phyloP scores from a whole-genome alignment of 371 early-diverging fungal species.

The Mortierella sp. region DNA sequence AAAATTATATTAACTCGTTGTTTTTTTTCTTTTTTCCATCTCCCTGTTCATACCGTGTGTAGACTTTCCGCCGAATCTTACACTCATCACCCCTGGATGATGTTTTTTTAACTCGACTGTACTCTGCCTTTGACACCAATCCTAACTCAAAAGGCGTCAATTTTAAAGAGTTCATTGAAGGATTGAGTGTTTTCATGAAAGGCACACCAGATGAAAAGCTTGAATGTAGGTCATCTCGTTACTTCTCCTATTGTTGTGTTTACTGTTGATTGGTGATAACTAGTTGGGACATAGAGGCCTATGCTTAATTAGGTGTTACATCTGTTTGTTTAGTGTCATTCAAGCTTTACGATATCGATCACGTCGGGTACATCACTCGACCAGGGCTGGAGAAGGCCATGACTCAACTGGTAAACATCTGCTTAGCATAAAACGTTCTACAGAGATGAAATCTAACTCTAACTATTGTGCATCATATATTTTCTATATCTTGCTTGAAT shows the following conservation, averaged over 20 bases:
- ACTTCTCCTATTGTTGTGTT: conserved; percentile 4
- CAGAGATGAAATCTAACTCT: background rate
- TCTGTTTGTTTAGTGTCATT: conserved; percentile 75
- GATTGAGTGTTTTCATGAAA: conserved; percentile 83
- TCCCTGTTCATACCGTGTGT: background rate
- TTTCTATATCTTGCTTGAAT: conserved; percentile 57
- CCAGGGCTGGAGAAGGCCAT: conserved; percentile 81
- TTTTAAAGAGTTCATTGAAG: conserved; percentile 84
- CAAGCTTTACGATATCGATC: conserved; percentile 85
- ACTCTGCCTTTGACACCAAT: conserved; percentile 85
- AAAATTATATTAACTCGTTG: background rate
- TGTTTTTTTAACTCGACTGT: conserved; percentile 81
- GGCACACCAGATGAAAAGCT: conserved; percentile 86
- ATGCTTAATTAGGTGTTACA: conserved; percentile 17
- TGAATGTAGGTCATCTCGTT: conserved; percentile 66
- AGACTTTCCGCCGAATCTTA: conserved; percentile 53
- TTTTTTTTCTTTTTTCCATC: conserved; percentile 8
- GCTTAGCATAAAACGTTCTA: background rate
- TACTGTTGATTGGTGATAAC: background rate
- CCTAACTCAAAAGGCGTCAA: conserved; percentile 75
- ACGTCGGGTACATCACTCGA: conserved; percentile 81
- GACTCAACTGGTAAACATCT: conserved; percentile 74
- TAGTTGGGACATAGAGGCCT: conserved; percentile 11
- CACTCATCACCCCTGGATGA: conserved; percentile 74
- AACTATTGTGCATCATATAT: background rate